phyloP scores from a whole-genome alignment of 352 stramenopile species.

The Globisporangium paddicum region DNA sequence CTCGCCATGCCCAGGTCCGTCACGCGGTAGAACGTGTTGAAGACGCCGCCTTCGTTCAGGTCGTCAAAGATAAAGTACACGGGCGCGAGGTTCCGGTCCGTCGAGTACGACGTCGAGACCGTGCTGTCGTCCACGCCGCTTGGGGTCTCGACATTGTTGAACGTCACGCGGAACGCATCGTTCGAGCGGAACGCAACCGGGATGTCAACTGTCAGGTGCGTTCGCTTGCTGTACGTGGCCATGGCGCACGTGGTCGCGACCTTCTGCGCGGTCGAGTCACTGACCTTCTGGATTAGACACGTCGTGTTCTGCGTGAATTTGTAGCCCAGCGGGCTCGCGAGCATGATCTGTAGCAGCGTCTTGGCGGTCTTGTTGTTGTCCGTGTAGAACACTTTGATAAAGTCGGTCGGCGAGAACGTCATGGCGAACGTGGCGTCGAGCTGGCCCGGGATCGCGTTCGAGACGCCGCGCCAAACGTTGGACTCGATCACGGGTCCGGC shows the following conservation, averaged over 20 bases:
- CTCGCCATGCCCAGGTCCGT: conserved; percentile 33
- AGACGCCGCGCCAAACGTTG: conserved; percentile 60
- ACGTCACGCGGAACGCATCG: conserved; percentile 60
- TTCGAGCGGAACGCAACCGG: conserved; percentile 38
- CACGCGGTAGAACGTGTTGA: conserved; percentile 63
- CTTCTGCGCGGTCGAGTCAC: conserved; percentile 9
- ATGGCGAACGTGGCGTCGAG: conserved; percentile 75
- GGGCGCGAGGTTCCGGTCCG: conserved; percentile 48
- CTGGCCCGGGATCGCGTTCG: conserved; percentile 60
- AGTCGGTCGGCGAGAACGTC: conserved; percentile 63
- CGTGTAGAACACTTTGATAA: conserved; percentile 63
- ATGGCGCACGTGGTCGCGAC: conserved; percentile 37
- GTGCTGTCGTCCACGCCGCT: conserved; percentile 43
- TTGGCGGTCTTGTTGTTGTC: conserved; percentile 19
- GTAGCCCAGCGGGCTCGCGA: conserved; percentile 63
- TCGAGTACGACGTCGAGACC: conserved; percentile 38
- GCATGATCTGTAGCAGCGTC: conserved; percentile 68
- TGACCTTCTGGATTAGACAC: conserved; percentile 36
- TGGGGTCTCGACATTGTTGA: conserved; percentile 62
- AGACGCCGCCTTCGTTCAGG: conserved; percentile 49
- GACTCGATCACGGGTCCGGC: conserved; percentile 57
- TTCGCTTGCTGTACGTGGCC: conserved; percentile 43
- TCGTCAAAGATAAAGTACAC: conserved; percentile 80
- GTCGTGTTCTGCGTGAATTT: conserved; percentile 42
- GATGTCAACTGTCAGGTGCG: conserved; percentile 70